These are phyloP conservation scores for Allium cepa DNA, from an alignment of 106 monocot species.

Conservation along the genomic window DNA sequence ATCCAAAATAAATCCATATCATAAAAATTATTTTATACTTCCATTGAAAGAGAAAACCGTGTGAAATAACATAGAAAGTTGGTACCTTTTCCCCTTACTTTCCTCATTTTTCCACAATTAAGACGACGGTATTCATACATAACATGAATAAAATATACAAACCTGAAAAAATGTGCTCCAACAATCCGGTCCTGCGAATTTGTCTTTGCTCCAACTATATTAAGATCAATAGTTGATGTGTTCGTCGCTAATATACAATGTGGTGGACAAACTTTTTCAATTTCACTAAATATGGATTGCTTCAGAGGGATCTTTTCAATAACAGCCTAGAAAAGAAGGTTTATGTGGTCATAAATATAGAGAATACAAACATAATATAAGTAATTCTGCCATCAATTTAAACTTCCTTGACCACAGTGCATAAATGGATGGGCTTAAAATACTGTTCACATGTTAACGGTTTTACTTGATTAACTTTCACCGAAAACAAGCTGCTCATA, in stretches of 20 bases:
- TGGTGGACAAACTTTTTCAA: constrained; percentile 65
- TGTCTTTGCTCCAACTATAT: constrained; percentile 76
- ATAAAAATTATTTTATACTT: background rate
- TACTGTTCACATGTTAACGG: no score
- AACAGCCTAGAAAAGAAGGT: constrained; percentile 52
- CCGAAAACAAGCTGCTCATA: no score
- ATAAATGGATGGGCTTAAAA: no score
- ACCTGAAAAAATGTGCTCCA: constrained; percentile 98
- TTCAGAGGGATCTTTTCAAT: constrained; percentile 81
- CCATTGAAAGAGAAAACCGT: background rate
- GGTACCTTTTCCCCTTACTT: background rate
- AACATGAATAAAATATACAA: background rate
- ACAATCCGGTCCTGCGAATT: constrained; percentile 81
- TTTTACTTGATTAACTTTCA: no score
- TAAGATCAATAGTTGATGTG: constrained; percentile 91
- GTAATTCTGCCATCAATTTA: no score
- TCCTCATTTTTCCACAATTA: background rate
- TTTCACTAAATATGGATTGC: constrained; percentile 85
- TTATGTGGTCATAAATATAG: background rate
- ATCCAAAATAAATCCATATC: background rate
- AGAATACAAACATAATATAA: no score
- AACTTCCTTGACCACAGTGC: no score
- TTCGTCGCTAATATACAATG: constrained; percentile 88
- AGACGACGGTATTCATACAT: background rate
- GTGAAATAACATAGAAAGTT: background rate